Evolutionary conservation across 2,329 filamentous ascomycete genomes (phyloP).

Genomic region (Monosporascus sp.): DNA sequence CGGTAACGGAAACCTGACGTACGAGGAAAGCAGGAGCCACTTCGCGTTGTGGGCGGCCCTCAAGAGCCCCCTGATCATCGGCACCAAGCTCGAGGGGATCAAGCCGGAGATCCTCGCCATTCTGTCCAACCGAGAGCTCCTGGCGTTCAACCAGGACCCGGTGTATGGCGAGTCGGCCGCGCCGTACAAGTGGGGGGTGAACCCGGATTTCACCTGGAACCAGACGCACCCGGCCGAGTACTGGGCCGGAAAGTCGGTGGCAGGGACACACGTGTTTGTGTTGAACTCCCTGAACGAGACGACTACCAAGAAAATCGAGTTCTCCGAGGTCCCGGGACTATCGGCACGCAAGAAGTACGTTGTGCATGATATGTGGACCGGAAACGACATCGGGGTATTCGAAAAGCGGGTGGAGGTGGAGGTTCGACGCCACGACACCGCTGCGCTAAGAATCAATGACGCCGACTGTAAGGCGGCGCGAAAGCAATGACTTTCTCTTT

Average conservation of each 20-base stretch:
- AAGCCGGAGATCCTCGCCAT: conserved; percentile 31
- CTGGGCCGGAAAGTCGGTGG: conserved; percentile 38
- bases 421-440: no score
- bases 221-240: conserved; percentile 42
- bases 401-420: no score
- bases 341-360: conserved; percentile 25
- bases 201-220: conserved; percentile 46
- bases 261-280: conserved; percentile 41
- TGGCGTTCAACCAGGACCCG: conserved; percentile 42
- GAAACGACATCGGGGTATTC: conserved; percentile 29
- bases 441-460: no score
- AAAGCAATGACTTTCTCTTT: no score
- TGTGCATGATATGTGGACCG: conserved; percentile 43
- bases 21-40: conserved; percentile 41
- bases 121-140: conserved; percentile 35
- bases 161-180: conserved; percentile 34
- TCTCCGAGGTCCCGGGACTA: conserved; percentile 39
- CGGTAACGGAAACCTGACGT: conserved; percentile 42
- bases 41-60: conserved; percentile 48
- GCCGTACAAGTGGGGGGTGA: conserved; percentile 45
- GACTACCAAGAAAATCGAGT: conserved; percentile 32
- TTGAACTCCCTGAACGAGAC: conserved; percentile 36
- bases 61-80: conserved; percentile 46
- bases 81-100: conserved; percentile 35
- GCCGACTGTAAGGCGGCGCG: no score